Evolutionary conservation across 345 rosid species (phyloP), one percentile per base, ranked within the genome.

Genomic region (Kernera saxatilis): DNA sequence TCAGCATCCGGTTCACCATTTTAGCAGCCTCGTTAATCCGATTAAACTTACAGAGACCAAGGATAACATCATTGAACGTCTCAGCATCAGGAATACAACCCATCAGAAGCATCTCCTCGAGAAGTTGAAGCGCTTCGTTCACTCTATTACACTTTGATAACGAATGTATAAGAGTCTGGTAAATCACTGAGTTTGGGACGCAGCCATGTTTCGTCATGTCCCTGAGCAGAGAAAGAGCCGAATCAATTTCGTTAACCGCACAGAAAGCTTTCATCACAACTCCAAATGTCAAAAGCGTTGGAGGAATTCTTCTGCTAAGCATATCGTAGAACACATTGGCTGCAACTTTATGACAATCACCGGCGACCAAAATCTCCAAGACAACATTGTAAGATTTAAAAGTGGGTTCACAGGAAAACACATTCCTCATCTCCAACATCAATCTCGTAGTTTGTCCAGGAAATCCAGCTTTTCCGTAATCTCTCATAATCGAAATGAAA

Each of bases 81-180:
- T 86, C 82, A 64, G 87, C 87, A 75, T 87, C 94, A 62, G 98
- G 93, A 0, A 46, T 11, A 67, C 97, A 91, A 3, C 96, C 87
- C 97, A 87, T 87, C 54, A 93, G 55, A 74, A 90, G 73, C 98
- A 93, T 88, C 80, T 91, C 96, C 32, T 91, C 98, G 37, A 93
- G 68, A 67, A 86, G 84, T 58, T 75, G 86, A 73, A 81, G 69
- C 5, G 92, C 85, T 40, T 93, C 97, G 49, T 85, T 78, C 55
- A 90, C 86, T 79, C 92, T 75, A 45, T 79, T 78, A 43, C 78
- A 73, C 82, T 86, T 84, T 0, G 88, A 83, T 67, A 91, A 77
- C 1, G 96, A 89, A 70, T 87, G 90, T 59, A 91, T 93, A 46
- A 93, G 80, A 54, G 90, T 86, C 75, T 86, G 90, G 74, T 90